Conservation (phyloP, 129 eudicot species). For the Gnaphalium uliginosum region DNA sequence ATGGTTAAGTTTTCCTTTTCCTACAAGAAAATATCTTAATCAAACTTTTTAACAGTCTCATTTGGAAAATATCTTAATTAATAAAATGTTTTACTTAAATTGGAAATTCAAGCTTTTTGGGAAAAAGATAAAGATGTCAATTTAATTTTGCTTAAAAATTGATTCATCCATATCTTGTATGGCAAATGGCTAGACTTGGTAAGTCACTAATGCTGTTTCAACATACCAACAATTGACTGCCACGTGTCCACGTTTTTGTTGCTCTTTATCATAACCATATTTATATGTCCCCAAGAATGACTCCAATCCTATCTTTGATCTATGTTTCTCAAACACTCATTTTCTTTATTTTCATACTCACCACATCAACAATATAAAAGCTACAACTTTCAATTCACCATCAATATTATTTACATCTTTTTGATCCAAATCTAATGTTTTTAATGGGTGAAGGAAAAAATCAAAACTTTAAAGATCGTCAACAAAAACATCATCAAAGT, state of each 20-base stretch:
- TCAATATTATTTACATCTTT: not conserved
- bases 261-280: slow-evolving; percentile 26
- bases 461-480: slow-evolving; percentile 11
- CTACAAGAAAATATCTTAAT: no score
- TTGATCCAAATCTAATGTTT: slow-evolving; percentile 19
- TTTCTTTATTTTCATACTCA: slow-evolving; percentile 1
- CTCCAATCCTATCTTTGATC: slow-evolving; percentile 38
- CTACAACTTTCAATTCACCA: not conserved
- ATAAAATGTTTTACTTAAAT: not conserved
- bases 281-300: slow-evolving; percentile 42
- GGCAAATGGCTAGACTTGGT: slow-evolving; percentile 31
- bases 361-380: not conserved
- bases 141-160: not conserved
- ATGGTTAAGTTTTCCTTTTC: no score
- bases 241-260: slow-evolving; percentile 35
- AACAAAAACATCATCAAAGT: slow-evolving; percentile 7
- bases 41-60: not conserved
- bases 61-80: not conserved
- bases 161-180: slow-evolving; percentile 36
- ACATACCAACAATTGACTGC: slow-evolving; percentile 25
- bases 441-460: slow-evolving; percentile 25
- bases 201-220: slow-evolving; percentile 23
- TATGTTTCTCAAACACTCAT: slow-evolving; percentile 35
- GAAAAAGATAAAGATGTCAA: slow-evolving; percentile 18
- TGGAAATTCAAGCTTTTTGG: not conserved